These are phyloP conservation scores for Hypericum perforatum DNA, from an alignment of 345 rosid species.

Conservation along the genomic window DNA sequence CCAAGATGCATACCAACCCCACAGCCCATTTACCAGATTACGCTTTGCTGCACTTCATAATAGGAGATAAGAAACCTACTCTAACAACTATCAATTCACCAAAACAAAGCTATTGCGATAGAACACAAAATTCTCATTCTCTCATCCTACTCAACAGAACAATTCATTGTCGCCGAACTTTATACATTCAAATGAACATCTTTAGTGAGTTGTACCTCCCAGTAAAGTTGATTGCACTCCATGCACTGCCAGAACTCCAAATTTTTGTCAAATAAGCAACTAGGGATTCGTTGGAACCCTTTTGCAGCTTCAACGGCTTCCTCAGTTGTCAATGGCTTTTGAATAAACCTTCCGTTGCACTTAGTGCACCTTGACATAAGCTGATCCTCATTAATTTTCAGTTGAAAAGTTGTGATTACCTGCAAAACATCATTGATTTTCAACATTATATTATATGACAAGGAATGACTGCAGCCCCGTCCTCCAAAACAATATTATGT, in stretches of 20 bases:
- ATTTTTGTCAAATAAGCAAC: constrained; percentile 73
- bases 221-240: constrained; percentile 89
- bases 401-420: constrained; percentile 63
- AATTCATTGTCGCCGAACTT: too few species aligned
- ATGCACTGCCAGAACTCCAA: constrained; percentile 94
- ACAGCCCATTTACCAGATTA: too few species aligned
- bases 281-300: constrained; percentile 84
- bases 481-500: too few species aligned
- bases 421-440: constrained; percentile 19
- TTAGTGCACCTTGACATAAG: constrained; percentile 93
- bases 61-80: too few species aligned
- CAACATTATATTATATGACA: background rate
- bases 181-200: too few species aligned
- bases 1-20: too few species aligned
- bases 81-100: too few species aligned
- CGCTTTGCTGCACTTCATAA: too few species aligned
- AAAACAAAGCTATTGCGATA: too few species aligned
- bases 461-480: background rate
- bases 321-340: constrained; percentile 65
- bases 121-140: too few species aligned
- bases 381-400: constrained; percentile 59
- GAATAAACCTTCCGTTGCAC: constrained; percentile 88
- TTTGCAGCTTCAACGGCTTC: constrained; percentile 92
- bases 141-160: too few species aligned
- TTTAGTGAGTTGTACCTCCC: constrained; percentile 53